phyloP scores from a whole-genome alignment of 129 eudicot genomes.

The Dittrichia graveolens region DNA sequence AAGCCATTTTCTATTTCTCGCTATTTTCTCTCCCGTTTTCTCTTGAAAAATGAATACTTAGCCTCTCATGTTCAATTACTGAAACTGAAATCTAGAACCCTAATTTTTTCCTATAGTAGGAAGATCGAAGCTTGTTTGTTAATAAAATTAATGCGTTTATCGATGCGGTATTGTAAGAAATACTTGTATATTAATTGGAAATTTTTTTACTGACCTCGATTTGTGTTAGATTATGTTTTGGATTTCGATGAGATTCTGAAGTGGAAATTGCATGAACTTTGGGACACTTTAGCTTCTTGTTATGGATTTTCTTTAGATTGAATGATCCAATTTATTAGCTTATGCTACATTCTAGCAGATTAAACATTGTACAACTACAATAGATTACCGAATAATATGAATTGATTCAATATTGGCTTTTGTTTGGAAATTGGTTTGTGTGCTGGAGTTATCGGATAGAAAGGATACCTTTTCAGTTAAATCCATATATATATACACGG shows the following conservation, averaged over 20 bases:
- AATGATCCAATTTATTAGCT: conserved; percentile 8
- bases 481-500: too few relatives aligned
- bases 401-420: too few relatives aligned
- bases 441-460: too few relatives aligned
- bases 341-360: neutral
- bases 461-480: too few relatives aligned
- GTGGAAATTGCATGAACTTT: neutral
- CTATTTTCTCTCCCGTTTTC: conserved; percentile 40
- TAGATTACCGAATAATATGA: too few relatives aligned
- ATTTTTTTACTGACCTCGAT: neutral
- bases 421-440: too few relatives aligned
- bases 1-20: conserved; percentile 42
- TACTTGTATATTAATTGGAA: neutral
- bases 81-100: conserved; percentile 17
- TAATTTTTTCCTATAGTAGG: neutral
- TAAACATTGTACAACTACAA: neutral
- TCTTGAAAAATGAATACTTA: neutral
- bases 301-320: neutral
- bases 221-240: neutral
- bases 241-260: neutral
- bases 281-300: neutral
- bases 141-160: neutral
- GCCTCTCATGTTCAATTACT: neutral
- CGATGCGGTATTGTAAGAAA: neutral
- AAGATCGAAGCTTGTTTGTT: neutral